A percentile compares a stretch with the other conserved stretches of the same genome.
These are phyloP conservation scores for Malassezia pachydermatis DNA, from an alignment of 1,284 basidiomycete genomes.

Conservation along the genomic window DNA sequence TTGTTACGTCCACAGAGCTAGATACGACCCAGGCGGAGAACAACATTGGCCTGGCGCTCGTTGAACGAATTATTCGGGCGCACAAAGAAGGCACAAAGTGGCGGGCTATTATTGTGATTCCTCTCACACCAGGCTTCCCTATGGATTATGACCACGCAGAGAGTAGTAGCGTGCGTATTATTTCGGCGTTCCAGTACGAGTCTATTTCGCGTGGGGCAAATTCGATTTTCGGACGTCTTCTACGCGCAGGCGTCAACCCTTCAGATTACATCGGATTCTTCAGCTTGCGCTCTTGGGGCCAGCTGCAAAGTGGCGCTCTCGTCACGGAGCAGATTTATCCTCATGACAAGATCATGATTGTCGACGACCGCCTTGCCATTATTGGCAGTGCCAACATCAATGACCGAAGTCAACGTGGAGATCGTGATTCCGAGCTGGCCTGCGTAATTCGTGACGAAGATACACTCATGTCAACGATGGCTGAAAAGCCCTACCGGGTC, in stretches of 20 bases:
- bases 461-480: conserved; percentile 85
- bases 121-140: conserved; percentile 83
- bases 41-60: conserved; percentile 84
- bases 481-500: conserved; percentile 83
- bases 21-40: conserved; percentile 83
- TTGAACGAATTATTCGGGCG: conserved; percentile 80
- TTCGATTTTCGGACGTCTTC: conserved; percentile 79
- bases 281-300: conserved; percentile 84
- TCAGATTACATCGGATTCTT: conserved; percentile 88
- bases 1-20: conserved; percentile 85
- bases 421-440: conserved; percentile 90
- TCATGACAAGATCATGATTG: conserved; percentile 62
- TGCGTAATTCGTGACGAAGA: conserved; percentile 90
- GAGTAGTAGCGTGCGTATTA: conserved; percentile 65
- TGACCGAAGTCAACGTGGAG: conserved; percentile 85
- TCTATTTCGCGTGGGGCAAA: conserved; percentile 77
- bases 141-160: conserved; percentile 85
- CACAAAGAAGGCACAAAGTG: conserved; percentile 70
- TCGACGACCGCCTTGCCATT: conserved; percentile 91
- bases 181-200: conserved; percentile 56
- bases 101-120: conserved; percentile 88
- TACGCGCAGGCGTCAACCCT: conserved; percentile 73
- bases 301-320: conserved; percentile 70
- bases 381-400: conserved; percentile 99
- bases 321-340: conserved; percentile 66